Evolutionary conservation across 176 grass and related monocot species (phyloP).

Genomic region (Oryza nivara): DNA sequence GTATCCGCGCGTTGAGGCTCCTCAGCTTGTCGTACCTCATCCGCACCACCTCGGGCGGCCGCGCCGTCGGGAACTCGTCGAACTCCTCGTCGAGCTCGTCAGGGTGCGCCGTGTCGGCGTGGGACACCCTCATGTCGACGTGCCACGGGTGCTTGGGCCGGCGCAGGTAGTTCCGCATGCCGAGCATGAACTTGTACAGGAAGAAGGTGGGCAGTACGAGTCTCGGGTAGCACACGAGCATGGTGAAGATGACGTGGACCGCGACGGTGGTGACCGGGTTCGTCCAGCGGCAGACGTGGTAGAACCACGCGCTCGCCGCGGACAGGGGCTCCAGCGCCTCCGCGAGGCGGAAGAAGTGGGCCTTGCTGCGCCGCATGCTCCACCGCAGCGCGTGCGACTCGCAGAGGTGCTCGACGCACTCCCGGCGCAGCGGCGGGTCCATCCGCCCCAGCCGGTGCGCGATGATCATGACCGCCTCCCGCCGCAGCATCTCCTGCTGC

Average conservation of each 20-base stretch:
- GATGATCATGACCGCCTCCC: constrained; percentile 61
- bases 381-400: constrained; percentile 62
- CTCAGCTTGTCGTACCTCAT: constrained; percentile 81
- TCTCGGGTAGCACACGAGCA: constrained; percentile 72
- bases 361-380: constrained; percentile 88
- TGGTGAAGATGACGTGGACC: constrained; percentile 69
- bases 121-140: constrained; percentile 75
- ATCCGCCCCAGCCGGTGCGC: constrained; percentile 70
- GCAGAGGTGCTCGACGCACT: constrained; percentile 80
- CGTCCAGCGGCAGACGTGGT: constrained; percentile 66
- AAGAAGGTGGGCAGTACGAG: constrained; percentile 75
- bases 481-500: constrained; percentile 64
- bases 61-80: constrained; percentile 69
- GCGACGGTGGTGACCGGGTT: constrained; percentile 69
- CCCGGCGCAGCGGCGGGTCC: constrained; percentile 68
- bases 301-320: constrained; percentile 57
- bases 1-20: constrained; percentile 71
- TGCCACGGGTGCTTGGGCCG: constrained; percentile 67
- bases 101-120: constrained; percentile 51
- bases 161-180: constrained; percentile 64
- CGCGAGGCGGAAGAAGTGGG: constrained; percentile 79
- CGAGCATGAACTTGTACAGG: constrained; percentile 68
- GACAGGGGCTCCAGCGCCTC: constrained; percentile 56
- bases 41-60: constrained; percentile 61
- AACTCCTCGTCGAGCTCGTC: constrained; percentile 96